Evolutionary conservation across 345 rosid species (phyloP), one percentile per base, ranked within the genome.

Genomic region (Aethionema arabicum): DNA sequence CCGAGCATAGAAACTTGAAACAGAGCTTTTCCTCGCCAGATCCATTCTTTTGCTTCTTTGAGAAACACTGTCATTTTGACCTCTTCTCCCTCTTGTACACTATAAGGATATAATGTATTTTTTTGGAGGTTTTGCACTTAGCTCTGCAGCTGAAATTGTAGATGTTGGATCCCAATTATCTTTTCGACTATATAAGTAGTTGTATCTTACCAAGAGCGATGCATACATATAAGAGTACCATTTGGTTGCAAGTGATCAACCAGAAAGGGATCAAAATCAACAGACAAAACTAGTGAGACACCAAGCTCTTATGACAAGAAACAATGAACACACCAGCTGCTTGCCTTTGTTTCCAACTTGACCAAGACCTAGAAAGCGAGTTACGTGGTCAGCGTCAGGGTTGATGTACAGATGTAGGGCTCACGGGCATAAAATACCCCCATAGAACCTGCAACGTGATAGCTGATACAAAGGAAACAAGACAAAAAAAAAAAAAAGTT

Each of bases 311-410:
- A 5, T n/a, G 52, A 58, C 16, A 15, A n/a, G 56, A 13, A 51
- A 52, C 8, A 48, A 36, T 40, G 45, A 66, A 32, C 56, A 40
- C 3, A 92, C 98, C 89, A n/a, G n/a, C n/a, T 89, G 96, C 71
- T 92, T 92, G 52, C 80, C 89, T 72, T 84, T 87, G 59, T 92
- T 92, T 62, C 96, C 98, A 77, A 89, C 90, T 15, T 82, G 63
- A 52, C 95, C 96, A 79, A 89, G 96, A 72, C 96, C 95, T 63
- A 92, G 65, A 75, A 92, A 92, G 43, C 98, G 95, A 56, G 95
- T 92, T 47, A 82, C 88, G 61, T 85, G 98, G 38, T 69, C 67
- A 46, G 91, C 84, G 59, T 82, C 93, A 56, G 58, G 32, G 47
- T 89, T 92, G 62, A 74, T 70, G n/a, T n/a, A n/a, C n/a, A n/a